These are phyloP conservation scores for Solidago caesia DNA, from an alignment of 129 eudicot species.

Conservation along the genomic window DNA sequence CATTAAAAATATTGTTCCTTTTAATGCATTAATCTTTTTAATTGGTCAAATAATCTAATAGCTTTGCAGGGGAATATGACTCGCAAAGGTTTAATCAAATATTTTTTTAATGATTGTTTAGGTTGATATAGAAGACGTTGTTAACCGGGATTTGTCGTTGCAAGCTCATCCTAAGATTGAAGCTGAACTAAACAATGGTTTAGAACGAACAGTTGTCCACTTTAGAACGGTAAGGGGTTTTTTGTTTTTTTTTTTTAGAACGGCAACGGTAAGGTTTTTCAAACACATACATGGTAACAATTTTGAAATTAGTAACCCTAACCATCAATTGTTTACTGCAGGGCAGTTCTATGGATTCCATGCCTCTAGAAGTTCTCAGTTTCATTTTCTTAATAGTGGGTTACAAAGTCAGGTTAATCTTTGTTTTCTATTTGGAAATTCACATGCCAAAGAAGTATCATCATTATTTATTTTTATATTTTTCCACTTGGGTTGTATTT, in stretches of 20 bases:
- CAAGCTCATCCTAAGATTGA: conserved; percentile 67
- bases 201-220: conserved; percentile 1
- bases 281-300: neutral
- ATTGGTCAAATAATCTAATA: neutral
- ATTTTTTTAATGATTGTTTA: conserved; percentile 18
- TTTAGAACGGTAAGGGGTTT: no score
- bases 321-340: conserved; percentile 30
- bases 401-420: conserved; percentile 39
- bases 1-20: no score
- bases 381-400: conserved; percentile 47
- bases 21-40: no score
- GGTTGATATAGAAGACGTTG: conserved; percentile 75
- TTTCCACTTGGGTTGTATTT: neutral
- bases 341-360: conserved; percentile 92
- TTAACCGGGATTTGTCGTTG: conserved; percentile 76
- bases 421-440: conserved; percentile 3
- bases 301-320: conserved; percentile 8
- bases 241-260: no score
- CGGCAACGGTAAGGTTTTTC: neutral
- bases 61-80: conserved; percentile 20
- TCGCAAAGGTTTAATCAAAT: conserved; percentile 13
- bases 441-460: neutral
- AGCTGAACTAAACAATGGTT: conserved; percentile 60
- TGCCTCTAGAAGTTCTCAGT: conserved; percentile 91
- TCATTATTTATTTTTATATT: neutral